phyloP scores from a whole-genome alignment of 495 filamentous ascomycete genomes.

The Lindgomyces ingoldianus region DNA sequence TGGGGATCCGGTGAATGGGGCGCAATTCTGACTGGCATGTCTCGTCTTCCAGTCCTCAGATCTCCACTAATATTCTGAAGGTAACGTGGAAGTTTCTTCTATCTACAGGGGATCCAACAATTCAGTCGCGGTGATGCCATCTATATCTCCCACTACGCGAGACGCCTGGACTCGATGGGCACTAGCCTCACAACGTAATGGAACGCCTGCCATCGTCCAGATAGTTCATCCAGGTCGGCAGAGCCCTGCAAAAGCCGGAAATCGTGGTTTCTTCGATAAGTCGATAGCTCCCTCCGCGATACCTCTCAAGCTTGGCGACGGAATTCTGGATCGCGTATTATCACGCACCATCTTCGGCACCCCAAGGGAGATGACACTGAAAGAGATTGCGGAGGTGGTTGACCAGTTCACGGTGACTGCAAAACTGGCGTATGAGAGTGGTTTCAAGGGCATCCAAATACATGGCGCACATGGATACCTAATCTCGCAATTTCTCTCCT shows the following conservation, averaged over 20 bases:
- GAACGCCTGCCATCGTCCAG: constrained; percentile 56
- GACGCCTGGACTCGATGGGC: constrained; percentile 55
- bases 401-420: constrained; percentile 53
- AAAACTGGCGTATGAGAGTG: constrained; percentile 51
- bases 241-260: constrained; percentile 51
- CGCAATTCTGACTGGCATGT: constrained; percentile 48
- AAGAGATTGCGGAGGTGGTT: constrained; percentile 54
- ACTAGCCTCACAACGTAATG: constrained; percentile 48
- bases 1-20: constrained; percentile 59
- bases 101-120: constrained; percentile 51
- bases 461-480: constrained; percentile 65
- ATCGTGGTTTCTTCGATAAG: constrained; percentile 49
- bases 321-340: constrained; percentile 45
- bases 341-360: constrained; percentile 46
- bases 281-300: constrained; percentile 54
- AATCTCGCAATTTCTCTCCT: constrained; percentile 40
- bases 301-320: constrained; percentile 47
- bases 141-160: constrained; percentile 39
- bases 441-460: constrained; percentile 59
- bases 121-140: constrained; percentile 48
- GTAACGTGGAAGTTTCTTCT: constrained; percentile 60
- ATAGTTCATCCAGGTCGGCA: constrained; percentile 63
- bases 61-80: background rate
- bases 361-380: constrained; percentile 52
- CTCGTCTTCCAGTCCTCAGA: background rate